Percentiles rank a stretch among this genome's conserved stretches.
These are phyloP conservation scores for Cubamyces sp. DNA, from an alignment of 768 basidiomycete species.

Conservation along the genomic window DNA sequence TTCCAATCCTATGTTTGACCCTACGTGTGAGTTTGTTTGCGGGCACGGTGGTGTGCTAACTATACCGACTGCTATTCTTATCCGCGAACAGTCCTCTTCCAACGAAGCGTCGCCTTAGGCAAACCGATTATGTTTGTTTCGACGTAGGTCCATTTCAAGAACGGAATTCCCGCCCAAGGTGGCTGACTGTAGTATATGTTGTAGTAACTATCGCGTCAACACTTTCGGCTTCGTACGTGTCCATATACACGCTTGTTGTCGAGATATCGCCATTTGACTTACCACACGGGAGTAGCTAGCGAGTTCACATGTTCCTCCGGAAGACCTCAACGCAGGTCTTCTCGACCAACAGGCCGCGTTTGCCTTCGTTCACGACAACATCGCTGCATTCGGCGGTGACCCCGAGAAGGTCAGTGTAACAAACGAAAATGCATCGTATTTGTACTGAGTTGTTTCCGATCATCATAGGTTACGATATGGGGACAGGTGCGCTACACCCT, in stretches of 20 bases:
- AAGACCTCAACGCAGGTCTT: conserved; percentile 47
- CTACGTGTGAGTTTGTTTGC: conserved; percentile 44
- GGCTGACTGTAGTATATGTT: background rate
- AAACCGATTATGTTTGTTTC: conserved; percentile 63
- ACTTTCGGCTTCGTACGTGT: conserved; percentile 59
- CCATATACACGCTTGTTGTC: background rate
- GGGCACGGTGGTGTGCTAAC: background rate
- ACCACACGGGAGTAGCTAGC: conserved; percentile 43
- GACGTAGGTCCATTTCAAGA: conserved; percentile 15
- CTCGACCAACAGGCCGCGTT: conserved; percentile 62
- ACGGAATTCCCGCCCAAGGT: background rate
- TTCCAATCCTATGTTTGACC: conserved; percentile 47
- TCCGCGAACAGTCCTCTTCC: conserved; percentile 46
- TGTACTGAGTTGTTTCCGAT: background rate
- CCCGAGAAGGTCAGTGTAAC: conserved; percentile 47
- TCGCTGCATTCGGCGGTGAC: conserved; percentile 51
- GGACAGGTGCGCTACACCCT: conserved; percentile 45
- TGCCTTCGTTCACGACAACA: conserved; percentile 65
- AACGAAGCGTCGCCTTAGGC: conserved; percentile 47
- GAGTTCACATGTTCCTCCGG: conserved; percentile 46
- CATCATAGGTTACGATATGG: conserved; percentile 54
- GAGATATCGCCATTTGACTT: background rate
- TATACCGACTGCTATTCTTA: background rate
- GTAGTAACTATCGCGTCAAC: conserved; percentile 60
- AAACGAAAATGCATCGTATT: too few species aligned